A percentile compares a stretch with the other conserved stretches of the same genome.
Conservation (phyloP, 164 flowering plant species). For the Macadamia integrifolia region DNA sequence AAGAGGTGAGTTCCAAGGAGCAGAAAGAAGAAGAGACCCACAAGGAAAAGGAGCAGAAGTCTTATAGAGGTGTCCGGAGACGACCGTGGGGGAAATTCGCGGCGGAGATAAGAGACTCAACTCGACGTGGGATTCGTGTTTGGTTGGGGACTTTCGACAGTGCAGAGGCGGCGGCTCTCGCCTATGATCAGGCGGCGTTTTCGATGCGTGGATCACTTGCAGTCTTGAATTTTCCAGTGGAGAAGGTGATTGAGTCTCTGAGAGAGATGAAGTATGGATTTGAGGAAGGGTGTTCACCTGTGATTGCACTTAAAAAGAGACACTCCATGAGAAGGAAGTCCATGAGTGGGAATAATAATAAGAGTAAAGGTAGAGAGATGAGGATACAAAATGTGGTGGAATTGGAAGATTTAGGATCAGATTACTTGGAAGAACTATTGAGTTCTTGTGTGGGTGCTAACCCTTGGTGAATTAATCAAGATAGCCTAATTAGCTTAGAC, state of each 20-base stretch:
- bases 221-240: conserved; percentile 50
- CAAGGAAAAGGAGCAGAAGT: conserved; percentile 11
- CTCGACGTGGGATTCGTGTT: conserved; percentile 57
- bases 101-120: conserved; percentile 70
- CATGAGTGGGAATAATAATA: not conserved
- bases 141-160: conserved; percentile 81
- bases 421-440: conserved; percentile 53
- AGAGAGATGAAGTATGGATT: conserved; percentile 24
- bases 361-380: conserved; percentile 18
- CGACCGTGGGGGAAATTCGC: conserved; percentile 69
- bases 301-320: conserved; percentile 44
- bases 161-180: conserved; percentile 69
- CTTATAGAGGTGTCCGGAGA: conserved; percentile 39
- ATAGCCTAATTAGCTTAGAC: not conserved
- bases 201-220: conserved; percentile 50
- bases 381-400: conserved; percentile 35
- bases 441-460: conserved; percentile 22
- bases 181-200: conserved; percentile 69
- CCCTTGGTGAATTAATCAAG: conserved; percentile 5
- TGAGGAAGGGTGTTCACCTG: conserved; percentile 50
- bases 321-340: conserved; percentile 42
- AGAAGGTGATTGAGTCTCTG: conserved; percentile 44
- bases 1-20: conserved; percentile 20
- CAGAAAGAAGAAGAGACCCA: not conserved
- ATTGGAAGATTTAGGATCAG: conserved; percentile 59